Percentiles rank a stretch among this genome's conserved stretches.
Conservation (phyloP, 2,329 filamentous ascomycete genomes). For the Arthrinium phaeospermum region DNA sequence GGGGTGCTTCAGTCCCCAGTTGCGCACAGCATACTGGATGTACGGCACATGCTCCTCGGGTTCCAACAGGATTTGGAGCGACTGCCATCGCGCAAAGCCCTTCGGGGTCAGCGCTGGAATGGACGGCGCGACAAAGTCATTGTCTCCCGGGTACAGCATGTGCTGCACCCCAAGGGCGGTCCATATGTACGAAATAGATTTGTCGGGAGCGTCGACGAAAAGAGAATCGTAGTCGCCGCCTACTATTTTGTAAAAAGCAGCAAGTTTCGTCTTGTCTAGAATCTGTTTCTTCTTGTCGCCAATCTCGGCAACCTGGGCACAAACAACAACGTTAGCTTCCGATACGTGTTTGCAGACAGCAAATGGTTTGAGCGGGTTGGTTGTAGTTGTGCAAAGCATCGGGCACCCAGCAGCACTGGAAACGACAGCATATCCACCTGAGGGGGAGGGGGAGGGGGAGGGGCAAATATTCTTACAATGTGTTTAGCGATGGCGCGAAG, state of each 20-base stretch:
- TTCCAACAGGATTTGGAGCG: slow-evolving; percentile 84
- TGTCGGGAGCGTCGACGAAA: slow-evolving; percentile 76
- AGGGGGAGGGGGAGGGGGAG: not conserved
- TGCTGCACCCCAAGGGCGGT: slow-evolving; percentile 90
- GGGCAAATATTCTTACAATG: slow-evolving; percentile 62
- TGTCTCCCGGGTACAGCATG: slow-evolving; percentile 75
- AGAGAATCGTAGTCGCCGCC: slow-evolving; percentile 80
- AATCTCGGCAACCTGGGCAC: slow-evolving; percentile 59
- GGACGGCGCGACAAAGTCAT: slow-evolving; percentile 75
- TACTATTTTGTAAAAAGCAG: slow-evolving; percentile 77
- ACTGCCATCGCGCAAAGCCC: slow-evolving; percentile 94
- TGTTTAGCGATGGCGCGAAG: slow-evolving; percentile 71
- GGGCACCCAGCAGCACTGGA: not conserved
- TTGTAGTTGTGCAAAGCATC: not conserved
- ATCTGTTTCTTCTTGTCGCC: slow-evolving; percentile 60
- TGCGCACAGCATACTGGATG: slow-evolving; percentile 77
- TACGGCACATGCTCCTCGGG: slow-evolving; percentile 88
- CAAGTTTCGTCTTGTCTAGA: slow-evolving; percentile 72
- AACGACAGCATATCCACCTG: not conserved
- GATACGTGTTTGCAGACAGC: slow-evolving; percentile 1
- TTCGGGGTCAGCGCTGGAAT: slow-evolving; percentile 82
- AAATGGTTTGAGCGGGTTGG: not conserved
- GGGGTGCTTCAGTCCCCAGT: slow-evolving; percentile 78
- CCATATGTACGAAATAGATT: slow-evolving; percentile 89
- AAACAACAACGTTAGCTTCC: slow-evolving; percentile 20